Conservation (phyloP, 169 alveolate species). For the Babesia caballi region DNA sequence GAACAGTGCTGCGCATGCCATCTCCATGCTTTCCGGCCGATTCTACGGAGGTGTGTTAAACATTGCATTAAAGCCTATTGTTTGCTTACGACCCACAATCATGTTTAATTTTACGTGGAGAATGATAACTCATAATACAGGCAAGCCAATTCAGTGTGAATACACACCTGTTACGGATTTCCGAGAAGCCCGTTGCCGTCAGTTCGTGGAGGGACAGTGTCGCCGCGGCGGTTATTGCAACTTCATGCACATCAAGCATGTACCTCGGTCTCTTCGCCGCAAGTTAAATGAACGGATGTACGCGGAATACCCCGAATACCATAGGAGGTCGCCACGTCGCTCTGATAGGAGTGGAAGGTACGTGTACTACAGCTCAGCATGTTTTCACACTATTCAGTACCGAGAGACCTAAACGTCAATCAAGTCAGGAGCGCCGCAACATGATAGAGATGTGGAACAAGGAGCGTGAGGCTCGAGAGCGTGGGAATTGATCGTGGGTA, state of each 20-base stretch:
- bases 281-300: constrained; percentile 93
- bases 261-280: constrained; percentile 89
- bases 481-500: not conserved
- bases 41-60: constrained; percentile 82
- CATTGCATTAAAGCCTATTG: not conserved
- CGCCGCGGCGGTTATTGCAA: constrained; percentile 98
- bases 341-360: constrained; percentile 57
- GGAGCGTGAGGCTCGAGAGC: constrained; percentile 72
- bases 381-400: constrained; percentile 30
- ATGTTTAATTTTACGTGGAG: not conserved
- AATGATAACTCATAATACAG: constrained; percentile 39
- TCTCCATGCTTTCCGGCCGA: constrained; percentile 90
- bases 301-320: constrained; percentile 96
- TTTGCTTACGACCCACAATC: not conserved
- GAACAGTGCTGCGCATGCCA: constrained; percentile 93
- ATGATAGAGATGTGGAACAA: constrained; percentile 90
- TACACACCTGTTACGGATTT: constrained; percentile 99
- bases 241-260: constrained; percentile 98
- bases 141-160: constrained; percentile 92
- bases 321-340: constrained; percentile 70
- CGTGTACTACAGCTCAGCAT: not conserved
- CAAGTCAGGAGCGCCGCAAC: constrained; percentile 89
- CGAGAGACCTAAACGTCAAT: constrained; percentile 74
- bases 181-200: constrained; percentile 97
- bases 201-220: constrained; percentile 97